phyloP scores from a whole-genome alignment of 208 protist species.

The Wallacemonas sp. region DNA sequence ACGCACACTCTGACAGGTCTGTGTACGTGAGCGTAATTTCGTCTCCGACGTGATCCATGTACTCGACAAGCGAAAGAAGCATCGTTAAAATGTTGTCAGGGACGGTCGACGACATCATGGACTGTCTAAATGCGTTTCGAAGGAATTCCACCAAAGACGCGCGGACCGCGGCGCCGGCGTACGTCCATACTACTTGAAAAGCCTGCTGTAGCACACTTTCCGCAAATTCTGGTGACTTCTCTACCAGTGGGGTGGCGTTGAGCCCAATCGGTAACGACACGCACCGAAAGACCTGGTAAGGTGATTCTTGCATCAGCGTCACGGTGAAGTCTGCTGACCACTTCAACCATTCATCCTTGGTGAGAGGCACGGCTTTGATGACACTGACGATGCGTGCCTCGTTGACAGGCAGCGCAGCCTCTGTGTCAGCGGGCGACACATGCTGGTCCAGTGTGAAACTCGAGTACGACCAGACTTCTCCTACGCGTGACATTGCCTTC shows the following conservation, averaged over 20 bases:
- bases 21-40: conserved; percentile 57
- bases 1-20: conserved; percentile 77
- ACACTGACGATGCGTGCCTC: conserved; percentile 52
- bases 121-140: conserved; percentile 51
- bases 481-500: conserved; percentile 46
- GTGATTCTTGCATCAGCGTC: conserved; percentile 76
- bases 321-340: conserved; percentile 72
- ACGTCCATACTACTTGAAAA: conserved; percentile 80
- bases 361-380: conserved; percentile 59
- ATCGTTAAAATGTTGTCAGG: conserved; percentile 70
- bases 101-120: conserved; percentile 53
- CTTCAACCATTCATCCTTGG: conserved; percentile 79
- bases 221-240: conserved; percentile 61
- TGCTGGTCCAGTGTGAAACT: conserved; percentile 38
- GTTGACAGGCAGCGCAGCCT: conserved; percentile 54
- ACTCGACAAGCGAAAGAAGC: conserved; percentile 75
- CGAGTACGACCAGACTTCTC: conserved; percentile 57
- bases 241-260: conserved; percentile 64
- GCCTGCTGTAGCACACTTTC: conserved; percentile 62
- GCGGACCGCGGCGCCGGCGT: conserved; percentile 57
- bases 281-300: conserved; percentile 85
- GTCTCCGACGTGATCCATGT: conserved; percentile 85
- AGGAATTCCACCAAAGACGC: conserved; percentile 62
- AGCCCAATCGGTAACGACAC: conserved; percentile 56
- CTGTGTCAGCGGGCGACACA: conserved; percentile 19